A percentile compares a stretch with the other conserved stretches of the same genome.
Evolutionary conservation across 2,329 filamentous ascomycete species (phyloP).

Genomic region (Davidsoniella virescens): DNA sequence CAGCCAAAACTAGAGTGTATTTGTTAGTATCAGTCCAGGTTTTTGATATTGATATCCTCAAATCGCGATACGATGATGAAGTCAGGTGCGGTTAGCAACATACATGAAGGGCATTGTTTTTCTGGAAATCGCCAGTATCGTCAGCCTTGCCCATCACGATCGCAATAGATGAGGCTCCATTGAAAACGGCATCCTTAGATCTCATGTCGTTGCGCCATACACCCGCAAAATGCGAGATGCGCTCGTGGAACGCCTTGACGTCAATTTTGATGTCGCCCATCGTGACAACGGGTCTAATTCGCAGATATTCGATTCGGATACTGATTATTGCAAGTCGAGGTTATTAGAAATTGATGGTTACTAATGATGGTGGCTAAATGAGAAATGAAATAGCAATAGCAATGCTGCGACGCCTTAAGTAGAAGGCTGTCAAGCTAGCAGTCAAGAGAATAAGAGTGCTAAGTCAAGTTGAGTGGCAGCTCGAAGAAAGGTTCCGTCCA

Average conservation of each 20-base stretch:
- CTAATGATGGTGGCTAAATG: neutral
- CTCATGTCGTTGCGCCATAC: slow-evolving; percentile 96
- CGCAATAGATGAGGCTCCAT: slow-evolving; percentile 70
- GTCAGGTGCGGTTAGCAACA: slow-evolving; percentile 18
- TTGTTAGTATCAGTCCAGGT: neutral
- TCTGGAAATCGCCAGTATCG: slow-evolving; percentile 73
- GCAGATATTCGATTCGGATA: neutral
- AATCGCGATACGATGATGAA: neutral
- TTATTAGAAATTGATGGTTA: neutral
- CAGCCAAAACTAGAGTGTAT: slow-evolving; percentile 68
- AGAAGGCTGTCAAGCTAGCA: neutral
- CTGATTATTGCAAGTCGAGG: neutral
- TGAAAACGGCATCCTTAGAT: slow-evolving; percentile 68
- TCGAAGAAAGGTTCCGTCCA: neutral
- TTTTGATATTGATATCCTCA: neutral
- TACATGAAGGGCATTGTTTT: slow-evolving; percentile 94
- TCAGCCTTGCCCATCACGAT: slow-evolving; percentile 92
- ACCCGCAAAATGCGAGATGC: slow-evolving; percentile 69
- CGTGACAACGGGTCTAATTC: slow-evolving; percentile 18
- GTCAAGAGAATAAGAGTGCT: neutral
- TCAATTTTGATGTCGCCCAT: slow-evolving; percentile 89
- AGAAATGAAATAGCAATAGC: neutral
- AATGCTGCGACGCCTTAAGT: neutral
- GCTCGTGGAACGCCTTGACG: slow-evolving; percentile 83
- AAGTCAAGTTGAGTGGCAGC: neutral